These are phyloP conservation scores for Pestalotiopsis sp. DNA, from an alignment of 2,329 filamentous ascomycete genomes.

Conservation along the genomic window DNA sequence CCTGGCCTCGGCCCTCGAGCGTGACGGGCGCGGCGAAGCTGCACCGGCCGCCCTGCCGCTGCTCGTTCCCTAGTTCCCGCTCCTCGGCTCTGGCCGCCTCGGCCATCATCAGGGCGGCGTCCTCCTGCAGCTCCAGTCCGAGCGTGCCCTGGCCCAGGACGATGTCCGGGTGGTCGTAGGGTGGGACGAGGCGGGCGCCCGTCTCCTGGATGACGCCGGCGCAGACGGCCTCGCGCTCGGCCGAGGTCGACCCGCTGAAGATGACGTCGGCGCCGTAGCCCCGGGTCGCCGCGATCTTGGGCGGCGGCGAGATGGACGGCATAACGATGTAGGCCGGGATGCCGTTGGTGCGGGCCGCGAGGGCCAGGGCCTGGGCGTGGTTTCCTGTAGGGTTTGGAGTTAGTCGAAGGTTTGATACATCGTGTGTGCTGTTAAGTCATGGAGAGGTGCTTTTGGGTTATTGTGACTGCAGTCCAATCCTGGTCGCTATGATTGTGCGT, in stretches of 20 bases:
- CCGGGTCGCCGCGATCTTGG: constrained; percentile 82
- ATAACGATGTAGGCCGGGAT: constrained; percentile 90
- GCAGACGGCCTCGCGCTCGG: constrained; percentile 80
- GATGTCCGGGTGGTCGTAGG: constrained; percentile 91
- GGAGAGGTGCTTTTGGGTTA: too few relatives aligned
- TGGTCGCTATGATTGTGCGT: too few relatives aligned
- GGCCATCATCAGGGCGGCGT: constrained; percentile 61
- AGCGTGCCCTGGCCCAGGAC: constrained; percentile 93
- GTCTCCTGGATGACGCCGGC: constrained; percentile 70
- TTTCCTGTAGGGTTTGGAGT: constrained; percentile 63
- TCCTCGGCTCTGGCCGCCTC: constrained; percentile 20
- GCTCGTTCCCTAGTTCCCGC: neutral
- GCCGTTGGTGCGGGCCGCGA: constrained; percentile 74
- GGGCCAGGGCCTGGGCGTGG: constrained; percentile 88
- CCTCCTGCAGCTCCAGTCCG: constrained; percentile 78
- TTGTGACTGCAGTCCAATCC: too few relatives aligned
- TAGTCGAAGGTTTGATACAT: neutral
- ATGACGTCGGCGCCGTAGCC: constrained; percentile 77
- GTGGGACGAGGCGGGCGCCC: constrained; percentile 79
- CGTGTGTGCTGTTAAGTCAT: too few relatives aligned
- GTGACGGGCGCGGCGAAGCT: constrained; percentile 16
- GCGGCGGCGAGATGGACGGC: constrained; percentile 82
- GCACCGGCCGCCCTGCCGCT: neutral
- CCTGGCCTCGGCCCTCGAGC: constrained; percentile 14
- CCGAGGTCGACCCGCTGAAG: constrained; percentile 79